Conservation (phyloP, 345 rosid species). For the Passiflora organensis region DNA sequence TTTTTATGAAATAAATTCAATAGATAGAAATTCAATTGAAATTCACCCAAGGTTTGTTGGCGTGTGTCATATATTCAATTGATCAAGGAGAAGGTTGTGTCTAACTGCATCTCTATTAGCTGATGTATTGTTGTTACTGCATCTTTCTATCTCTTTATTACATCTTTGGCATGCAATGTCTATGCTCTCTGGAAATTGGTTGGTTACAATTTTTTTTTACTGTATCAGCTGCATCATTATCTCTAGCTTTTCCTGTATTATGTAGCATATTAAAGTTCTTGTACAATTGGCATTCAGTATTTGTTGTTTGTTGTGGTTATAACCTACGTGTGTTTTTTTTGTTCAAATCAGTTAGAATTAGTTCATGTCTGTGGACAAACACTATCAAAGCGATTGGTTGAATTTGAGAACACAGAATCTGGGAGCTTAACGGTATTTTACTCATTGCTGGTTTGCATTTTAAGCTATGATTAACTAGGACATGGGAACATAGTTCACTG, state of each 20-base stretch:
- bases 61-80: no score
- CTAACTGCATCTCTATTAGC: no score
- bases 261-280: neutral
- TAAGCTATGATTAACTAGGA: neutral
- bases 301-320: neutral
- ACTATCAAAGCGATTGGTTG: conserved; percentile 74
- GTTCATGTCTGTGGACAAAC: conserved; percentile 96
- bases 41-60: no score
- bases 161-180: no score
- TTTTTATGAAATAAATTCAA: no score
- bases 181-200: no score
- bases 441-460: conserved; percentile 6
- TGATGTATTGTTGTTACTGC: no score
- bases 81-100: no score
- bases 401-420: conserved; percentile 81
- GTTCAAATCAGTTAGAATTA: conserved; percentile 49
- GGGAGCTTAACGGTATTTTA: conserved; percentile 73
- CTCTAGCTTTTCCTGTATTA: neutral
- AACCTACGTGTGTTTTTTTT: neutral
- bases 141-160: no score
- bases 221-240: neutral
- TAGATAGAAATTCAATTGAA: no score
- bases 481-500: no score
- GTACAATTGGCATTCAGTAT: neutral
- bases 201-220: no score